Evolutionary conservation across 169 alveolate species (phyloP).

Genomic region (Cryptosporidium ubiquitum): DNA sequence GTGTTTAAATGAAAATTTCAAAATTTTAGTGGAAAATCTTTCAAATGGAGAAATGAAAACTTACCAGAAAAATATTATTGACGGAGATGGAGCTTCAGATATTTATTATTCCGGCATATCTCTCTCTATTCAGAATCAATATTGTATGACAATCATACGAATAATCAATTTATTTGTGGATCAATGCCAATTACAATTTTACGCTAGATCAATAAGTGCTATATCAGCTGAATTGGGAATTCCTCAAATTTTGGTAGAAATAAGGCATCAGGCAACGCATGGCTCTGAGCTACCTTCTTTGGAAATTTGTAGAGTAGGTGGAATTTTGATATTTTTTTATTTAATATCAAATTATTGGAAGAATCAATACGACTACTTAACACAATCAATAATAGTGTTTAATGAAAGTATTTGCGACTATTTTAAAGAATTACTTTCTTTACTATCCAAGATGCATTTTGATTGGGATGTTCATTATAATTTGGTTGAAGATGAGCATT

Average conservation of each 20-base stretch:
- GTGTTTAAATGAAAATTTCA: background rate
- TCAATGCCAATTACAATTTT: constrained; percentile 40
- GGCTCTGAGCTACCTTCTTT: constrained; percentile 66
- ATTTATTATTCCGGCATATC: background rate
- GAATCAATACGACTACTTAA: constrained; percentile 12
- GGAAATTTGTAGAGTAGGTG: constrained; percentile 62
- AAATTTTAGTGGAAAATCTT: background rate
- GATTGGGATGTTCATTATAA: constrained; percentile 19
- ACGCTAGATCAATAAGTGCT: constrained; percentile 67
- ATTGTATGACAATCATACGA: constrained; percentile 34
- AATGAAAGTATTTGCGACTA: background rate
- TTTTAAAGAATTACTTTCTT: background rate
- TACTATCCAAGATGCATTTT: background rate
- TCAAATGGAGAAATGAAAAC: background rate
- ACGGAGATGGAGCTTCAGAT: background rate
- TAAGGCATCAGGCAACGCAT: constrained; percentile 66
- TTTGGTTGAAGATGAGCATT: background rate
- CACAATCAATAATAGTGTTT: constrained; percentile 1
- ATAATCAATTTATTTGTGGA: constrained; percentile 51
- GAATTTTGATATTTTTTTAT: constrained; percentile 14
- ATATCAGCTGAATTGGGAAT: constrained; percentile 49
- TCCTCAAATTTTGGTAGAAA: constrained; percentile 64
- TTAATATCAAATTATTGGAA: constrained; percentile 55
- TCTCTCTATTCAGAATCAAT: constrained; percentile 37
- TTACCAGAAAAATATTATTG: background rate